Base-by-base conservation (phyloP, 805 yeast species). In the Cyberlindnera euphorbiiphila region DNA sequence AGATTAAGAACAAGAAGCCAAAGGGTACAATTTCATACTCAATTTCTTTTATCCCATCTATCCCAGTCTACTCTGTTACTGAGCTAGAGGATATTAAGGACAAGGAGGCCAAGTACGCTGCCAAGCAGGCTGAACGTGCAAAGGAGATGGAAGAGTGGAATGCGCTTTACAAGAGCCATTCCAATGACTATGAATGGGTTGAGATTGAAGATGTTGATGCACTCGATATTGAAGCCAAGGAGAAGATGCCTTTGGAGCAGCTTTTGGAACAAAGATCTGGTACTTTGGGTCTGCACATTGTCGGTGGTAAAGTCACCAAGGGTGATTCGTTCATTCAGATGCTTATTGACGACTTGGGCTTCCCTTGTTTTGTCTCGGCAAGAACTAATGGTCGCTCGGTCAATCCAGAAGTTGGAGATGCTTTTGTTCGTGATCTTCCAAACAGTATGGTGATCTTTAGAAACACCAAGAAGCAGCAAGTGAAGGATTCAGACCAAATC, bases 341-440 rank as follows among this genome's bases (percentile, higher is more conserved):
- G 12, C 63, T 80, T 36, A 68, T 82, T 44, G 94, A 85, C 59
- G 89, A 84, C 50, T 64, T 68, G 26, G 66, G 70, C 1, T 71
- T 67, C 34, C 87, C 93, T 2, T 68, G 76, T 3, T 76, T 74
- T 39, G 66, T 68, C 7, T 64, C 84, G 1, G 57, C 73, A 9
- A 72, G 66, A 50, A 56, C 77, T 2, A 68, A 61, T 21, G 74
- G 74, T 22, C 69, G 71, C 34, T 54, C 45, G 10, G 56, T 83
- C 21, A 52, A 68, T 17, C 53, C 70, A 12, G 74, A 76, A n/a
- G 56, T 61, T 17, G 82, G 79, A 15, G 75, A 71, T 42, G 74
- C 74, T 0, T 83, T 83, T 47, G 67, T 85, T 34, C 74, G 94
- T 58, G 93, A 85, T 56, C 68, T 85, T 50, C 71, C 73, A 28